Evolutionary conservation across 805 yeast species (phyloP), one percentile per base, ranked within the genome.

Genomic region (Yamadazyma akitaensis): DNA sequence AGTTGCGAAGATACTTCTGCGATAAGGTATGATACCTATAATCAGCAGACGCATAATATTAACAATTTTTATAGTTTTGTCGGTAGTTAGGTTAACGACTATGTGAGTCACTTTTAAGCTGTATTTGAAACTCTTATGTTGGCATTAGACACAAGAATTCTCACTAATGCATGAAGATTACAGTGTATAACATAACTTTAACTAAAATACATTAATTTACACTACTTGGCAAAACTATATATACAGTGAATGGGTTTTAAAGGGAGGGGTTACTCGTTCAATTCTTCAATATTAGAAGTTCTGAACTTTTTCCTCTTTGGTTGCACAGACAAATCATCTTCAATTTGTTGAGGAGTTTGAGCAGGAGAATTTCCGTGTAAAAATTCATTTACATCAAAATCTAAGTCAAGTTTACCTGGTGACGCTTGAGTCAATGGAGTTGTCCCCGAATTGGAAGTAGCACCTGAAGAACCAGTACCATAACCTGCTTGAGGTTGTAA

Each of bases 351-450:
- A 2, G 53, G 50, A 13, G 48, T 49, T n/a, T 46, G 41, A 11
- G 47, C 48, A 30, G 40, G 28, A 12, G 49, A 46, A 14, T 38
- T 44, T 16, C 32, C 26, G 18, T 44, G 48, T n/a, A 50, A 41
- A 34, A 51, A 51, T 40, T 51, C 55, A 45, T 51, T 49, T 6
- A 51, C 55, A 38, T 51, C 53, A 41, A 51, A 51, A 30, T 51
- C 55, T 14, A 51, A 41, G 37, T 49, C 55, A n/a, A 51, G 34
- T 14, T 40, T 31, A 8, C 42, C 42, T 13, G 48, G 44, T 10
- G 37, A 36, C 25, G 18, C 8, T 18, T 37, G 42, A 7, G 43
- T 26, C 11, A 34, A 24, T 24, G 47, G 47, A 5, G 41, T 30
- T 13, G 37, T 28, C 5, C 37, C 28, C 14, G 32, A 19, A 32